Conservation (phyloP, 805 yeast species). For the Ogataea neopini region DNA sequence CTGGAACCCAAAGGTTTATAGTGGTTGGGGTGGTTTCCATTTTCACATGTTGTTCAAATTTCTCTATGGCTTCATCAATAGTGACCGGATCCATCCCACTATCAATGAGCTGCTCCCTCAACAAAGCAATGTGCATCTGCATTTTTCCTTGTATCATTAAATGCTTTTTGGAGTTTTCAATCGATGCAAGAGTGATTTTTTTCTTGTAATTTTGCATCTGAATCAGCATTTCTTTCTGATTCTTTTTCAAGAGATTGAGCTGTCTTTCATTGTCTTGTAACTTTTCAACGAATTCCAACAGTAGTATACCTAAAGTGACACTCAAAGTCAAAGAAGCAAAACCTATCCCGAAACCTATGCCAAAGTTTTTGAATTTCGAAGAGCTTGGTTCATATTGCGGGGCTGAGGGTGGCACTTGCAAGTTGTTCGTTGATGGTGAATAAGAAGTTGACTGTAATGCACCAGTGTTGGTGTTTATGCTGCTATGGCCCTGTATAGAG, state of each 20-base stretch:
- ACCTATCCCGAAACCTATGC: slow-evolving; percentile 21
- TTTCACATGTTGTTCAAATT: slow-evolving; percentile 59
- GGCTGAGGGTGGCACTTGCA: not conserved
- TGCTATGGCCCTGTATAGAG: not conserved
- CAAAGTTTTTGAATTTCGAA: slow-evolving; percentile 13
- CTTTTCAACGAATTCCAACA: slow-evolving; percentile 22
- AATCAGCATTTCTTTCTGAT: slow-evolving; percentile 42
- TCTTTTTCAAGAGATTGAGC: slow-evolving; percentile 24
- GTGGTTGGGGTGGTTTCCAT: slow-evolving; percentile 57
- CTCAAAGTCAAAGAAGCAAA: slow-evolving; percentile 18
- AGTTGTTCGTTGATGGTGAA: not conserved
- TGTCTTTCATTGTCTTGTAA: slow-evolving; percentile 29
- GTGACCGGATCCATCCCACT: slow-evolving; percentile 57
- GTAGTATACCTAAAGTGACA: slow-evolving; percentile 14
- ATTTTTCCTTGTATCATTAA: slow-evolving; percentile 55
- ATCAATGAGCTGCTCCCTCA: slow-evolving; percentile 61
- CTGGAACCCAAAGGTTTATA: slow-evolving; percentile 63
- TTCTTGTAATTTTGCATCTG: slow-evolving; percentile 52
- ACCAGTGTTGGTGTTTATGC: not conserved
- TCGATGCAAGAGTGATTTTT: slow-evolving; percentile 51
- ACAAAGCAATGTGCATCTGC: slow-evolving; percentile 66
- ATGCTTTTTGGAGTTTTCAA: slow-evolving; percentile 52
- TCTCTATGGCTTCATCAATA: slow-evolving; percentile 52
- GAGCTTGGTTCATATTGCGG: slow-evolving; percentile 2
- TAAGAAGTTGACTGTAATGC: not conserved